Conservation (phyloP, 2,329 filamentous ascomycete genomes). For the Zopfia rhizophila region DNA sequence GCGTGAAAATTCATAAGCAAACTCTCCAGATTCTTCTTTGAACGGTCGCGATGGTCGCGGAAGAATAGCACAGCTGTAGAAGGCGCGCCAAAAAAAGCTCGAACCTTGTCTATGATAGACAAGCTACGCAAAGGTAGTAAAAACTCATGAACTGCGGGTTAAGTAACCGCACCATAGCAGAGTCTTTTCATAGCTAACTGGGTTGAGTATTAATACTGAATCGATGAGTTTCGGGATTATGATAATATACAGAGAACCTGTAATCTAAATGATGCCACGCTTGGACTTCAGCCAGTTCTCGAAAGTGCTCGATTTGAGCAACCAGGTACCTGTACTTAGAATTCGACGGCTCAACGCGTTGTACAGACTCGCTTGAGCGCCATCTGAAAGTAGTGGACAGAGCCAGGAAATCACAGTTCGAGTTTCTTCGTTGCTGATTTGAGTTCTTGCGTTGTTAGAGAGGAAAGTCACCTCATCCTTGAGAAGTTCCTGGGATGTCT, state of each 20-base stretch:
- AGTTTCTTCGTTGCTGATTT: slow-evolving; percentile 2
- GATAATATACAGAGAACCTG: slow-evolving; percentile 7
- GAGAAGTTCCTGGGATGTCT: background rate
- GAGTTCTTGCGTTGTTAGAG: background rate
- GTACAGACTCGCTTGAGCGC: slow-evolving; percentile 7
- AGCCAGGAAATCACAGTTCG: slow-evolving; percentile 6
- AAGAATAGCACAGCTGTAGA: slow-evolving; percentile 12
- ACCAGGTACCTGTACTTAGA: slow-evolving; percentile 9
- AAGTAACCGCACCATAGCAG: slow-evolving; percentile 6
- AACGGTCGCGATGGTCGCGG: slow-evolving; percentile 12
- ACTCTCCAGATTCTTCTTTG: slow-evolving; percentile 5
- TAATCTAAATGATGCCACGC: slow-evolving; percentile 6
- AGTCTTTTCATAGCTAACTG: slow-evolving; percentile 14
- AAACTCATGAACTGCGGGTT: background rate
- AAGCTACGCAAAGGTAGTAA: slow-evolving; percentile 2
- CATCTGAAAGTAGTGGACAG: slow-evolving; percentile 6
- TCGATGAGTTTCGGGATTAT: background rate
- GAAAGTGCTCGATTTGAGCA: slow-evolving; percentile 11
- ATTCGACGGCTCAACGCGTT: slow-evolving; percentile 7
- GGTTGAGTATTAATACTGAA: slow-evolving; percentile 1
- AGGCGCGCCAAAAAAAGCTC: background rate
- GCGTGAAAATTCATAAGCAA: slow-evolving; percentile 9
- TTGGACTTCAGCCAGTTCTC: slow-evolving; percentile 9
- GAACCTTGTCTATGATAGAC: slow-evolving; percentile 12
- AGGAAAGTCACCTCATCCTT: slow-evolving; percentile 7